Evolutionary conservation across 2,329 filamentous ascomycete species (phyloP), one percentile per base, ranked within the genome.

Genomic region (Aschersonia sp.): DNA sequence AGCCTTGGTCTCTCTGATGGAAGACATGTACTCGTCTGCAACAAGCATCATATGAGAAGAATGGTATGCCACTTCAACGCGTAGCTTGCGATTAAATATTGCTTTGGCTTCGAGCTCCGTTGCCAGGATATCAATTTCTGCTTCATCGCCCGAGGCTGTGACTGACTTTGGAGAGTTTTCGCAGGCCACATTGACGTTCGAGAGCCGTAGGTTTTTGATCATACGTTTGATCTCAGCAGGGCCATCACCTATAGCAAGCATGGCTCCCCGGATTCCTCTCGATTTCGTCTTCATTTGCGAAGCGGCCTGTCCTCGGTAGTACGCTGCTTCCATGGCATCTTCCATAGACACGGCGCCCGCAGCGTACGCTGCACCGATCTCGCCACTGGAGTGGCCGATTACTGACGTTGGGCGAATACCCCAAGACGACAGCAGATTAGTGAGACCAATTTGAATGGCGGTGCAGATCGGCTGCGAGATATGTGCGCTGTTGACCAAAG

Each of bases 211-310:
- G 5, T 51, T 45, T 45, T 59, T 56, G 43, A 72, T 63, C 5
- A 66, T 56, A 0, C 60, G 58, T 51, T 65, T 64, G 10, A 68
- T 63, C 40, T 69, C 66, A 50, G 66, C 62, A 22, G 67, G 63
- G 40, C 62, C 66, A 1, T 66, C 64, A 2, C 71, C 76, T 2
- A 77, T 72, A 0, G 76, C 76, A 56, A 77, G 65, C 76, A 79
- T 80, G 5, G 67, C 60, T 0, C 76, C 75, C 4, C 61, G 60
- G 0, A 72, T 62, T 1, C 59, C 52, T 0, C 68, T 63, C 48
- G 65, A 59, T 35, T 60, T 62, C 44, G 64, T 50, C 48, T 66
- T 70, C 43, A 73, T 54, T 2, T 66, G 59, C 2, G 65, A 63
- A 4, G 70, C 63, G n/a, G 70, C 63, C 31, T 66, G 62, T 1